A percentile compares a stretch with the other conserved stretches of the same genome.
phyloP scores from a whole-genome alignment of 2,329 filamentous ascomycete genomes.

The Cryphonectria radicalis region DNA sequence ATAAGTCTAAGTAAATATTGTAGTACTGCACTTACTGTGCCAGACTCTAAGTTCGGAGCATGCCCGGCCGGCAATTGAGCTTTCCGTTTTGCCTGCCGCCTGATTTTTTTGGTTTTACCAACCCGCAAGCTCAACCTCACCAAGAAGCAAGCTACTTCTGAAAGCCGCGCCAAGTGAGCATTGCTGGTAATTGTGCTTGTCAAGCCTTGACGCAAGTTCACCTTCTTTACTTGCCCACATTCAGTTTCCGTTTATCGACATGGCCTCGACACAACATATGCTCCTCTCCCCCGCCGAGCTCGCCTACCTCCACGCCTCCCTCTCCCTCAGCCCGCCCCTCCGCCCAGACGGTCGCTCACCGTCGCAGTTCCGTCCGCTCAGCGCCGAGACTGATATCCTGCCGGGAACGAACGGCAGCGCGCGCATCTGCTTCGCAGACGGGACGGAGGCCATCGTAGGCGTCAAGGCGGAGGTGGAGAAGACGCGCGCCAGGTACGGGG shows the following conservation, averaged over 20 bases:
- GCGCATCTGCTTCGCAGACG: slow-evolving; percentile 91
- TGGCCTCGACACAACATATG: slow-evolving; percentile 69
- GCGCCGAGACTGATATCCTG: slow-evolving; percentile 87
- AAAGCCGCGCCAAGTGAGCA: neutral
- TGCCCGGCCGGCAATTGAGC: slow-evolving; percentile 14
- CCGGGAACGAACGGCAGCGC: slow-evolving; percentile 91
- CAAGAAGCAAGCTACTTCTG: neutral
- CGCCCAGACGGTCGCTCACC: slow-evolving; percentile 84
- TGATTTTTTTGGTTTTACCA: slow-evolving; percentile 6
- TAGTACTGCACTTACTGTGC: no score
- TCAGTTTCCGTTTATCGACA: slow-evolving; percentile 36
- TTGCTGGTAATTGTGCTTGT: neutral
- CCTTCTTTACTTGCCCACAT: neutral
- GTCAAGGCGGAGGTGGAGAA: slow-evolving; percentile 93
- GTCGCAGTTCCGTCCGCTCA: slow-evolving; percentile 87
- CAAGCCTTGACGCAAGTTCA: neutral
- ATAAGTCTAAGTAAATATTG: neutral
- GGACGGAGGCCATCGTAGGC: slow-evolving; percentile 93
- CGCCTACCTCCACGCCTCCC: slow-evolving; percentile 89
- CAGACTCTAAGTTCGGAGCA: neutral
- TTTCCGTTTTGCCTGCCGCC: slow-evolving; percentile 23
- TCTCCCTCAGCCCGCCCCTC: slow-evolving; percentile 80
- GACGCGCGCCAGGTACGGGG: slow-evolving; percentile 48
- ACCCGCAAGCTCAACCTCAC: slow-evolving; percentile 7
- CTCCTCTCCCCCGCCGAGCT: slow-evolving; percentile 94